Conservation (phyloP, 805 yeast species). For the Saturnispora serradocipensis region DNA sequence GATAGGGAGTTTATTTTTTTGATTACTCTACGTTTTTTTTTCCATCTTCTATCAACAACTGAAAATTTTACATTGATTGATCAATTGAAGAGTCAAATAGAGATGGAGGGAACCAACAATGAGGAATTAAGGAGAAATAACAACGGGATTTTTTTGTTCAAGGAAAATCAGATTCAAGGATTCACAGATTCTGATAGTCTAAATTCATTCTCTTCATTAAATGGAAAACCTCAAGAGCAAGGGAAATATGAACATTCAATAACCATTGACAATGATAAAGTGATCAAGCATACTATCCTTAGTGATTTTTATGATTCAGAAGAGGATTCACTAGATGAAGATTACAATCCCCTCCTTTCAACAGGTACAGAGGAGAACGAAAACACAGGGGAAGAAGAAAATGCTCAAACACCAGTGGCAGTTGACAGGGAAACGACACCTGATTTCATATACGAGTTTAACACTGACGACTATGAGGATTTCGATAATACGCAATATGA, state of each 20-base stretch:
- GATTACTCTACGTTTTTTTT: neutral
- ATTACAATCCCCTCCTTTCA: neutral
- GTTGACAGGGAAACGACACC: neutral
- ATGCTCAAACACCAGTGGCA: neutral
- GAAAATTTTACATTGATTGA: neutral
- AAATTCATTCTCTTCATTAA: neutral
- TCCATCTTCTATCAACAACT: neutral
- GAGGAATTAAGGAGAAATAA: neutral
- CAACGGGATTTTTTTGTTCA: neutral
- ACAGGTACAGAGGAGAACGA: neutral
- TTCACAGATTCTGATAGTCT: neutral
- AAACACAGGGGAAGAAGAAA: neutral
- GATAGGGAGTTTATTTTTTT: slow-evolving; percentile 33
- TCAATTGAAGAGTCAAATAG: neutral
- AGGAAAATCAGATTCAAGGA: neutral
- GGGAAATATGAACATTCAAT: neutral
- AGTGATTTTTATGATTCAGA: neutral
- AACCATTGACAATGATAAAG: neutral
- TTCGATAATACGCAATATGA: slow-evolving; percentile 10
- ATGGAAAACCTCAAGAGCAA: neutral
- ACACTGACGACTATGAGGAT: slow-evolving; percentile 9
- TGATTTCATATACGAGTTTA: neutral
- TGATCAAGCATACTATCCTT: neutral
- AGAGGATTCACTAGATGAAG: neutral
- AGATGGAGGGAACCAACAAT: neutral